A percentile compares a stretch with the other conserved stretches of the same genome.
phyloP scores from a whole-genome alignment of 177 flowering plant species.

The Tripterygium wilfordii region DNA sequence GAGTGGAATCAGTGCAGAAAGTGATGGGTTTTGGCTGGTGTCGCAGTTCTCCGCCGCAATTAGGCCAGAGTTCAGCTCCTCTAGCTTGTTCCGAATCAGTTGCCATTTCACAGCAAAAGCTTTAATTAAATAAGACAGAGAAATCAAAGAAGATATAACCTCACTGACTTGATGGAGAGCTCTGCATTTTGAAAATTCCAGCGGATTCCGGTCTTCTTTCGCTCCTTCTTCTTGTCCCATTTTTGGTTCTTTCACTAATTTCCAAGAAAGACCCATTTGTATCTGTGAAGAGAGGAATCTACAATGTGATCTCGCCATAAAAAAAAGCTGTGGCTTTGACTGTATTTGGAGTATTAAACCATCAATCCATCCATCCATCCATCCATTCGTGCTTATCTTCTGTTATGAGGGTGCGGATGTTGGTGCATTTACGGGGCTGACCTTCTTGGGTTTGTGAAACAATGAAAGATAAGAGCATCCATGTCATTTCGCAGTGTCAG shows the following conservation, averaged over 20 bases:
- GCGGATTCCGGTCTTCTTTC: conserved; percentile 1
- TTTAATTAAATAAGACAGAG: conserved; percentile 50
- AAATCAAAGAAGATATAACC: conserved; percentile 44
- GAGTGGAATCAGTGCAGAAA: conserved; percentile 23
- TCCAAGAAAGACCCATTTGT: conserved; percentile 18
- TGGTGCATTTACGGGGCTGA: conserved; percentile 15
- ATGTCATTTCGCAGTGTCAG: too few relatives aligned
- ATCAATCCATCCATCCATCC: too few relatives aligned
- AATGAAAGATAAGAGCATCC: conserved; percentile 9
- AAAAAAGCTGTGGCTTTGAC: too few relatives aligned
- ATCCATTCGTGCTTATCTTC: conserved; percentile 4
- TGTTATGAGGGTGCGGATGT: too few relatives aligned
- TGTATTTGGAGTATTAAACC: too few relatives aligned
- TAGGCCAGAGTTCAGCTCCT: conserved; percentile 57
- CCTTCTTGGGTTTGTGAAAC: conserved; percentile 9
- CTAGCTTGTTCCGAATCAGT: conserved; percentile 58
- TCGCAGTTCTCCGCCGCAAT: conserved; percentile 40
- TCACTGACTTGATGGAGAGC: conserved; percentile 36
- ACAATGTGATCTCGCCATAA: too few relatives aligned
- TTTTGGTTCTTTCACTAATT: conserved; percentile 5
- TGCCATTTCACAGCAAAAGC: conserved; percentile 76
- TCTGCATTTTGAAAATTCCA: conserved; percentile 12
- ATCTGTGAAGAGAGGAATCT: not conserved
- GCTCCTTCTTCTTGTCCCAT: conserved; percentile 23
- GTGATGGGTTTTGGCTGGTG: conserved; percentile 24